phyloP scores from a whole-genome alignment of 192 early-diverging fungal species.

The Backusella mclennaniae region DNA sequence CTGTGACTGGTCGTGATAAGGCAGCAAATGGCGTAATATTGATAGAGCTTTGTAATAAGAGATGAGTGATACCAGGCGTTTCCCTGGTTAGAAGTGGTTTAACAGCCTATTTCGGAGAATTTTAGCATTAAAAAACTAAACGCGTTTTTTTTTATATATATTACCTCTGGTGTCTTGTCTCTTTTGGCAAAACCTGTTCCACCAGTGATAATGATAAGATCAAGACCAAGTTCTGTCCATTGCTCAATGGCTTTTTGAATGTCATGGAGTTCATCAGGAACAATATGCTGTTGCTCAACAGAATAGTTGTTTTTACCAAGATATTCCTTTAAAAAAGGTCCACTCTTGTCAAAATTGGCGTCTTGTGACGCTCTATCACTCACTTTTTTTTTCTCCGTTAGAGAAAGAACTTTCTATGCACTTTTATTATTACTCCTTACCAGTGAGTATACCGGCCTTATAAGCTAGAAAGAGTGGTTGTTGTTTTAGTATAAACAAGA shows the following conservation, averaged over 20 bases:
- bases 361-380: conserved; percentile 64
- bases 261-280: conserved; percentile 52
- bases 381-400: conserved; percentile 27
- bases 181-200: conserved; percentile 90
- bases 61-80: conserved; percentile 74
- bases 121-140: background rate
- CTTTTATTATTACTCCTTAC: background rate
- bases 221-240: conserved; percentile 52
- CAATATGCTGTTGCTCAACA: conserved; percentile 31
- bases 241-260: conserved; percentile 49
- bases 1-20: conserved; percentile 75
- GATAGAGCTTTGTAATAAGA: conserved; percentile 77
- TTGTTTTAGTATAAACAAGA: background rate
- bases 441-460: background rate
- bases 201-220: conserved; percentile 81
- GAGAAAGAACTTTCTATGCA: background rate
- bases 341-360: conserved; percentile 57
- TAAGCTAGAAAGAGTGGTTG: background rate
- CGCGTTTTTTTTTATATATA: background rate
- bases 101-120: conserved; percentile 52
- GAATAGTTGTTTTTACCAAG: conserved; percentile 36
- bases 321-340: conserved; percentile 52
- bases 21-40: conserved; percentile 88
- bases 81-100: conserved; percentile 64
- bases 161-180: conserved; percentile 87